These are phyloP conservation scores for Casuarina glauca DNA, from an alignment of 306 rosid genomes.

Conservation along the genomic window DNA sequence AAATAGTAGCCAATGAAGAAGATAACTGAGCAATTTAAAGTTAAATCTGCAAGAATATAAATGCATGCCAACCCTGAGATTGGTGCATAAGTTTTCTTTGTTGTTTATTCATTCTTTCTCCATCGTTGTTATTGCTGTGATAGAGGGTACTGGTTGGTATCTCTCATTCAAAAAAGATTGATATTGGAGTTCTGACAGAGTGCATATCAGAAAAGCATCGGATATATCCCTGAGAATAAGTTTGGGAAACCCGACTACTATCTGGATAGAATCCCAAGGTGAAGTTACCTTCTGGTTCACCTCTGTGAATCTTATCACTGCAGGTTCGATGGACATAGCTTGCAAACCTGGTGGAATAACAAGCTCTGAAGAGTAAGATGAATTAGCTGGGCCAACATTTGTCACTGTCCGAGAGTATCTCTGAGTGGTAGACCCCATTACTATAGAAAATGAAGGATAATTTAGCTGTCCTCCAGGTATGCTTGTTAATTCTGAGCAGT, in stretches of 20 bases:
- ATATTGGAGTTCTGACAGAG: conserved; percentile 44
- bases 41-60: not conserved
- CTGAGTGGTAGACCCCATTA: conserved; percentile 27
- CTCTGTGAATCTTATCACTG: conserved; percentile 34
- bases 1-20: not conserved
- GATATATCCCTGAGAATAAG: conserved; percentile 39
- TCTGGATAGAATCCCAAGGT: conserved; percentile 30
- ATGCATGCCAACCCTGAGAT: not conserved
- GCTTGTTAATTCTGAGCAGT: conserved; percentile 29
- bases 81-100: not conserved
- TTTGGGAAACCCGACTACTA: not conserved
- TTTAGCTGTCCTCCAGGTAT: conserved; percentile 44
- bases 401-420: conserved; percentile 46
- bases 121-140: not conserved
- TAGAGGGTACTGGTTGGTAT: not conserved
- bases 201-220: conserved; percentile 45
- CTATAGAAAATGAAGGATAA: conserved; percentile 51
- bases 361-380: conserved; percentile 34
- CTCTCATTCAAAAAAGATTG: conserved; percentile 32
- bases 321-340: conserved; percentile 29
- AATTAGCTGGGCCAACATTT: conserved; percentile 42
- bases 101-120: conserved; percentile 11
- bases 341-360: conserved; percentile 28
- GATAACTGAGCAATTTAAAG: not conserved
- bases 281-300: conserved; percentile 40